Base-by-base conservation (phyloP, 2,329 filamentous ascomycete species). In the Monosporascus sp. region DNA sequence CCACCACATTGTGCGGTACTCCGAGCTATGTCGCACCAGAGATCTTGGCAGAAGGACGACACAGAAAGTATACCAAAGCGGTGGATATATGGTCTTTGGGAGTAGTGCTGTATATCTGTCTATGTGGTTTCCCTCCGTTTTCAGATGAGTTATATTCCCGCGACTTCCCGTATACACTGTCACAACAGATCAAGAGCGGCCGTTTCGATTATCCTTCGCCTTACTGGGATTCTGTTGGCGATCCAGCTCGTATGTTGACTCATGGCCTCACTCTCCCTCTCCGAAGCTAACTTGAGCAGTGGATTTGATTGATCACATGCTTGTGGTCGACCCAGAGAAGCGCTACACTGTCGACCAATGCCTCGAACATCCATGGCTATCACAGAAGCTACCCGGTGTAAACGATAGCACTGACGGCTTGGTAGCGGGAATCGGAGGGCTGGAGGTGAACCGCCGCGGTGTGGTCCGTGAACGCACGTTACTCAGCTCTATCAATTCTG, bases 71-170 rank as follows among this genome's bases (percentile, higher is more conserved):
- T 73, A 96, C 92, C 51, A 90, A 91, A 65, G 92, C 92, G 3
- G 94, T 99, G 9, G 94, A 99, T 68, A 80, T 97, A 43, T 97
- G 94, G 94, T 96, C 92, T 1, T 79, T 97, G 1, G 94, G 94
- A n/a, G 94, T 99, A 3, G 93, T 99, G 3, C 79, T 99, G 24
- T 99, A 97, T 72, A 97, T 97, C 63, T 97, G 91, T 68, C 81
- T 97, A 5, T 97, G 94, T 68, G 94, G 94, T 37, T 97, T 97
- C 66, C 94, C 93, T 5, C 94, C 94, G 0, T 99, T 99, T 72
- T 96, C 91, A 0, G 94, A 99, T 64, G 94, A 99, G 72, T 83
- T 97, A 0, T 89, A 86, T 72, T 86, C 85, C 1, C 73, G 73
- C 37, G 86, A 96, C 45, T 94, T 92, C 60, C 94, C 94, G 2